Evolutionary conservation across 352 stramenopile species (phyloP).

Genomic region (Globisporangium apiculatum): DNA sequence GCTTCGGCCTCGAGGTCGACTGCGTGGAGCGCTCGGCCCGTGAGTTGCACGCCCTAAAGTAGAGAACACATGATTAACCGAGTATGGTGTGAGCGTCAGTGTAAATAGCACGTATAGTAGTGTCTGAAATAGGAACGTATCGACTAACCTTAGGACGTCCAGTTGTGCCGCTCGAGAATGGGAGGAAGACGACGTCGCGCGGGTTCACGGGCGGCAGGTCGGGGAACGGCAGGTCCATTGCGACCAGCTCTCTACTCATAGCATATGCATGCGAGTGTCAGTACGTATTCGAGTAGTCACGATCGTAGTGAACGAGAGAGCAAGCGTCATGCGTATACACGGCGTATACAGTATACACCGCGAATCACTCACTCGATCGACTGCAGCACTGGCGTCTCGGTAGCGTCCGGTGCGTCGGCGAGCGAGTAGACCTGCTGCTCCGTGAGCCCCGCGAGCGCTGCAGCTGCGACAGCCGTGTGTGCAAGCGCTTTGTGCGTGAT

Average conservation of each 20-base stretch:
- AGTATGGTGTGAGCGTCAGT: neutral
- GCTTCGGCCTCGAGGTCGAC: slow-evolving; percentile 53
- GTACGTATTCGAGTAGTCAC: neutral
- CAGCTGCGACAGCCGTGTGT: slow-evolving; percentile 20
- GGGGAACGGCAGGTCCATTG: slow-evolving; percentile 4
- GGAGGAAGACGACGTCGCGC: slow-evolving; percentile 32
- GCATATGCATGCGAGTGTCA: neutral
- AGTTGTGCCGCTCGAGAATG: slow-evolving; percentile 93
- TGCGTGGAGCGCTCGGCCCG: slow-evolving; percentile 65
- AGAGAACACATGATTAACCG: neutral
- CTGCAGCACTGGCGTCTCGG: slow-evolving; percentile 4
- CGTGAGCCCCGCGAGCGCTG: slow-evolving; percentile 7
- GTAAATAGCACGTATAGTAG: too few relatives aligned
- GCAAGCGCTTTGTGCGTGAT: slow-evolving; percentile 28
- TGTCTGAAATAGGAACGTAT: too few relatives aligned
- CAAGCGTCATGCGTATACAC: neutral
- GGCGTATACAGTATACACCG: too few relatives aligned
- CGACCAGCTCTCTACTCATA: slow-evolving; percentile 22
- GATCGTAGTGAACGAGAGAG: neutral
- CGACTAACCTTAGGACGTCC: slow-evolving; percentile 50
- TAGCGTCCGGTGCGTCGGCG: slow-evolving; percentile 7
- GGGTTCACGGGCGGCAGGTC: slow-evolving; percentile 5
- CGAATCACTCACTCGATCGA: slow-evolving; percentile 22
- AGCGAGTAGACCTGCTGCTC: slow-evolving; percentile 24
- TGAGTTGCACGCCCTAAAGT: slow-evolving; percentile 73